Evolutionary conservation across 2,329 filamentous ascomycete genomes (phyloP).

Genomic region (Ceratocystis papillata): DNA sequence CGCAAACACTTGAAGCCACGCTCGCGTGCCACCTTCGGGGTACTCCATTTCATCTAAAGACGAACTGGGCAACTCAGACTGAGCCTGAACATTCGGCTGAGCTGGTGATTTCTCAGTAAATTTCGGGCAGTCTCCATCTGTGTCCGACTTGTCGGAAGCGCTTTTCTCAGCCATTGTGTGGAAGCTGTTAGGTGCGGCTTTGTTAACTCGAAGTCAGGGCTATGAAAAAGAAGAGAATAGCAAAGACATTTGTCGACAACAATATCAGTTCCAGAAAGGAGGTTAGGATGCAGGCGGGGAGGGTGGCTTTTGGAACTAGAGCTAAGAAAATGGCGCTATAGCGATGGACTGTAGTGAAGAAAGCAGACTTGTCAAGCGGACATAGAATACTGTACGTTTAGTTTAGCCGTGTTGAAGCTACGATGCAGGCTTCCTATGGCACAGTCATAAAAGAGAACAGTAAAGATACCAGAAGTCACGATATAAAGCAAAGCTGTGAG

Average conservation of each 20-base stretch:
- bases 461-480: conserved; percentile 4
- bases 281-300: neutral
- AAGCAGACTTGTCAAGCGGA: neutral
- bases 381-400: neutral
- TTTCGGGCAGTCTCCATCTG: conserved; percentile 17
- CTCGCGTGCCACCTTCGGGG: conserved; percentile 39
- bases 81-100: neutral
- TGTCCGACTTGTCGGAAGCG: conserved; percentile 10
- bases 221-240: neutral
- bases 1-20: conserved; percentile 43
- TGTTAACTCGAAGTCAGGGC: neutral
- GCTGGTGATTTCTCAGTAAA: conserved; percentile 18
- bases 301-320: neutral
- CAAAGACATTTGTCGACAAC: neutral
- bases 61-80: neutral
- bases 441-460: neutral
- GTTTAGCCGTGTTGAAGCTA: neutral
- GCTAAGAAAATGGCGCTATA: neutral
- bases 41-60: conserved; percentile 16
- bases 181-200: neutral
- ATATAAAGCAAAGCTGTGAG: neutral
- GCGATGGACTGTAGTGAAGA: neutral
- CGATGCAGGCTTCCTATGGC: neutral
- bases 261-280: neutral
- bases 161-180: neutral